phyloP scores from a whole-genome alignment of 1,139 yeast genomes.

The Magnusiomyces tetraspermus region DNA sequence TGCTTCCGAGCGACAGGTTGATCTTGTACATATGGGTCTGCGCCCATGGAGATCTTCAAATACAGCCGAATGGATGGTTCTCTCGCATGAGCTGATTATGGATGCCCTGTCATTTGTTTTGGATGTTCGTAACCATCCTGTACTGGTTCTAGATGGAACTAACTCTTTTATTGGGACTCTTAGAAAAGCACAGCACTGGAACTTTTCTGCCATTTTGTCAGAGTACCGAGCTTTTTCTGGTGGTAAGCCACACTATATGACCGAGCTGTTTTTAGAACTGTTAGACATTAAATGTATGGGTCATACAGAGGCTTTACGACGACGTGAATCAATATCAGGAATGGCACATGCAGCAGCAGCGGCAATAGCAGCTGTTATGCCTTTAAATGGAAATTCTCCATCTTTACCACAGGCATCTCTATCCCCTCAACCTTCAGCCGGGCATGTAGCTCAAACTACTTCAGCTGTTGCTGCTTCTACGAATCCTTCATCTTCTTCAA shows the following conservation, averaged over 20 bases:
- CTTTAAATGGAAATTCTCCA: neutral
- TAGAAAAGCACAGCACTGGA: conserved; percentile 82
- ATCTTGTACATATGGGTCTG: conserved; percentile 31
- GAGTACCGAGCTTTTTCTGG: conserved; percentile 77
- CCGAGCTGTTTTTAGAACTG: conserved; percentile 74
- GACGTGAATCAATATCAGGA: conserved; percentile 11
- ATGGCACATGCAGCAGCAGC: conserved; percentile 11
- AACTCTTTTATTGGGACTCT: conserved; percentile 72
- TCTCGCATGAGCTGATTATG: conserved; percentile 30
- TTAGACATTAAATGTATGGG: conserved; percentile 32
- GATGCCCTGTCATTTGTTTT: conserved; percentile 40
- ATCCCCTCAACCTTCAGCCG: conserved; percentile 1
- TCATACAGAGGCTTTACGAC: conserved; percentile 8
- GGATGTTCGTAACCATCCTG: conserved; percentile 56
- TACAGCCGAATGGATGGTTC: conserved; percentile 27
- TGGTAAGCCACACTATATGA: conserved; percentile 62
- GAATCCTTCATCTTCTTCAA: neutral
- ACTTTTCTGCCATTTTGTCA: conserved; percentile 68
- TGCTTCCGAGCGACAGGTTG: conserved; percentile 31
- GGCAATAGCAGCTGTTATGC: conserved; percentile 2
- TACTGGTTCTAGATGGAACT: conserved; percentile 69
- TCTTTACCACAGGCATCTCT: neutral
- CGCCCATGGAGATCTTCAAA: conserved; percentile 32
- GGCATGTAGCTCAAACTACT: conserved; percentile 7
- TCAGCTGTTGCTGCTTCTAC: neutral